Conservation (phyloP, 352 stramenopile species). For the Halophytophthora batemanensis region DNA sequence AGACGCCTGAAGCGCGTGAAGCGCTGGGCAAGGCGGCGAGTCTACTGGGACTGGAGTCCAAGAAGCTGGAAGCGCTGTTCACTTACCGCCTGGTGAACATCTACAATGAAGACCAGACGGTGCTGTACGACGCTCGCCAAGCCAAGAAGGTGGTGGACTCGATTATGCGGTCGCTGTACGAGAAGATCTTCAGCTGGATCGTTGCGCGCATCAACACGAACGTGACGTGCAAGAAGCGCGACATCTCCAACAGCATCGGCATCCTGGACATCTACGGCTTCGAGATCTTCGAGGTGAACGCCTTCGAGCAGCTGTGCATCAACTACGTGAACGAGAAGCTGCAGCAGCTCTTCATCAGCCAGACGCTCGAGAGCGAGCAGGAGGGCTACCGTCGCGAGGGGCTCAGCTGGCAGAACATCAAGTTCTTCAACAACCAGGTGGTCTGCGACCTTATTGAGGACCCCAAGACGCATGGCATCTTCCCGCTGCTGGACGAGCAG, state of each 20-base stretch:
- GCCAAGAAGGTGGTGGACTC: constrained; percentile 83
- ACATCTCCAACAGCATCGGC: constrained; percentile 78
- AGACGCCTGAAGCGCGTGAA: constrained; percentile 44
- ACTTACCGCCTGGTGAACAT: constrained; percentile 82
- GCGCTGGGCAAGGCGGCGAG: constrained; percentile 53
- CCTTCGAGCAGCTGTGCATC: constrained; percentile 90
- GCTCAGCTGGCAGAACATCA: constrained; percentile 70
- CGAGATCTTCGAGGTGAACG: constrained; percentile 89
- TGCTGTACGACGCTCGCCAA: constrained; percentile 70
- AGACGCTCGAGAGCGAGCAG: constrained; percentile 79
- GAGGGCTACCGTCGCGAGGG: constrained; percentile 76
- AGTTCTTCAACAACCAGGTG: constrained; percentile 87
- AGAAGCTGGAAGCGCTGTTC: constrained; percentile 66
- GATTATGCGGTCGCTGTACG: constrained; percentile 85
- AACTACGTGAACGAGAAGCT: constrained; percentile 91
- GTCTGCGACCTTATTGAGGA: constrained; percentile 89
- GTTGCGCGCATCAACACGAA: constrained; percentile 84
- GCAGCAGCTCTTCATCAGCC: constrained; percentile 85
- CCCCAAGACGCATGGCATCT: constrained; percentile 77
- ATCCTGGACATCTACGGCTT: constrained; percentile 91
- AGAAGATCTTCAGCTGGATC: constrained; percentile 90
- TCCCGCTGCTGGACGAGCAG: constrained; percentile 79
- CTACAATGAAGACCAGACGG: constrained; percentile 72
- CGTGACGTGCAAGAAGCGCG: constrained; percentile 55
- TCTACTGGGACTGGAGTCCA: constrained; percentile 61